Conservation (phyloP, 1,284 basidiomycete genomes). For the Ceratobasidium sp. region DNA sequence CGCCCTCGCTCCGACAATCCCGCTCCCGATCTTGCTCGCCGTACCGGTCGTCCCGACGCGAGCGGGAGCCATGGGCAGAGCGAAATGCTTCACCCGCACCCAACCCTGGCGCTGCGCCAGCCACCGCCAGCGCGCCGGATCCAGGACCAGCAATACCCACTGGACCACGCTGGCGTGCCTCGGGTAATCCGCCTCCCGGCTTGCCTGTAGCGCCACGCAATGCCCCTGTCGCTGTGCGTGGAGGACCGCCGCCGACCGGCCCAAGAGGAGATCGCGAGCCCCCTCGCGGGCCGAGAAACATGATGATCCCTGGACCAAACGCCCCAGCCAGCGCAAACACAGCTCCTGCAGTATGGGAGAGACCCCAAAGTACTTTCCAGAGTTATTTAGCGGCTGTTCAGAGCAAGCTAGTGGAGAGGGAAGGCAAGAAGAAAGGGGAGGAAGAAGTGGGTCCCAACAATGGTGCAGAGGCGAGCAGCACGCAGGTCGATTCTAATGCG, state of each 20-base stretch:
- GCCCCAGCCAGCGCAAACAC: not conserved
- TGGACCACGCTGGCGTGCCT: conserved; percentile 33
- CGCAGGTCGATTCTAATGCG: conserved; percentile 18
- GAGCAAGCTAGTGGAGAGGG: conserved; percentile 26
- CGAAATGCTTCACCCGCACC: not conserved
- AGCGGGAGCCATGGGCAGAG: conserved; percentile 15
- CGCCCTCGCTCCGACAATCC: conserved; percentile 6
- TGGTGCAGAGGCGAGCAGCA: not conserved
- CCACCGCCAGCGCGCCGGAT: conserved; percentile 4
- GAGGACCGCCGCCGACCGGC: conserved; percentile 36
- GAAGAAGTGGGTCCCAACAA: not conserved
- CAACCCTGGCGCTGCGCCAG: conserved; percentile 26
- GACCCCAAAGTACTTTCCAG: conserved; percentile 32
- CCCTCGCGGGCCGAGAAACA: conserved; percentile 40
- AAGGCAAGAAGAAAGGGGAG: conserved; percentile 29
- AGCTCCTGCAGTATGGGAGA: conserved; percentile 29
- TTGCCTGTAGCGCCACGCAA: conserved; percentile 3
- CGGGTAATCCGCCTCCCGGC: not conserved
- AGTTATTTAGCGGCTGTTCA: conserved; percentile 34
- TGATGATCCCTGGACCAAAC: conserved; percentile 7
- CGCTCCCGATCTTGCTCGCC: conserved; percentile 26
- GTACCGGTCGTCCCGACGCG: not conserved
- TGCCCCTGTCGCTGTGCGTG: conserved; percentile 17
- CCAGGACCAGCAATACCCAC: conserved; percentile 33
- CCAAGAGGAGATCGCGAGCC: conserved; percentile 40